Base-by-base conservation (phyloP, 106 monocot species). In the Apostasia ramifera region DNA sequence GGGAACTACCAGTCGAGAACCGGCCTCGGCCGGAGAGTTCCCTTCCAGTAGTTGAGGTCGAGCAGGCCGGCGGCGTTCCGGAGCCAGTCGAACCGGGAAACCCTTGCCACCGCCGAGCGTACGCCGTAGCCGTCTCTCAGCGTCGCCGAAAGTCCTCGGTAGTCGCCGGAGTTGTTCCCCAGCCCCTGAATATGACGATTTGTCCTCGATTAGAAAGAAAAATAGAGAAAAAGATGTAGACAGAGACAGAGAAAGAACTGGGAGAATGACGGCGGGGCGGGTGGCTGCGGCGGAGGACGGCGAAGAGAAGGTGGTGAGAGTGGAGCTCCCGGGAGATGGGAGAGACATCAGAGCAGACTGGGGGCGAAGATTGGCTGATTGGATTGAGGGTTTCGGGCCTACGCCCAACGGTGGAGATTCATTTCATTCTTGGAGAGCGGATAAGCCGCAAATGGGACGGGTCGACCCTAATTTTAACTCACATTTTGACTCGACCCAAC, bases 71-170 rank as follows among this genome's bases (percentile, higher is more conserved):
- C 80, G 41, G 92, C 92, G 52, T 97, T 92, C n/a, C 92, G 78
- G 44, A 97, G 65, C 95, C 95, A 97, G 52, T 97, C 95, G 40
- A 81, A 39, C 13, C 95, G 84, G 8, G 95, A 85, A 47, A 97
- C 92, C 45, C 71, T 70, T 42, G 95, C 86, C 5, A 81, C 84
- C 70, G 82, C 86, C 2, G 78, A 67, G 7, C 84, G 74, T 46
- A 92, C 44, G 51, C 78, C 83, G 53, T 83, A 75, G 5, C 55
- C 67, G 37, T 79, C 78, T 48, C 39, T 66, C 55, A 95, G 73
- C 55, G 80, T 72, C 43, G 60, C 43, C 4, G 72, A 80, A 45
- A 92, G 72, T 11, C 69, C 74, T 26, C 56, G 39, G 74, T 97
- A 97, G 82, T 92, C 89, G 47, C 71, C 74, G 8, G 73, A 79